A percentile compares a stretch with the other conserved stretches of the same genome.
These are phyloP conservation scores for Mollisiaceae sp. DNA, from an alignment of 2,329 filamentous ascomycete species.

Conservation along the genomic window DNA sequence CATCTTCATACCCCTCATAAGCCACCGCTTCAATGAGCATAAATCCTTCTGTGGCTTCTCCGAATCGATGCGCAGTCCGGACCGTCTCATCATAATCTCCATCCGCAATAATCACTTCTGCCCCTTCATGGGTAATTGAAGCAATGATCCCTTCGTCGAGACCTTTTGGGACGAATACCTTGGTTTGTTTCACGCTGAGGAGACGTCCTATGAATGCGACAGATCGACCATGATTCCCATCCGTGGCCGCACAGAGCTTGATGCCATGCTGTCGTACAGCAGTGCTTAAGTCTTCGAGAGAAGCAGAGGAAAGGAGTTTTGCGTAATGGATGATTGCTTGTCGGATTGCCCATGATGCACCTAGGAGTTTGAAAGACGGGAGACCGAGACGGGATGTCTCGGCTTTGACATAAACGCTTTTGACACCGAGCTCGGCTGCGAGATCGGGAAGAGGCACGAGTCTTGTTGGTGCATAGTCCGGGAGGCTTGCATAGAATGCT, in stretches of 20 bases:
- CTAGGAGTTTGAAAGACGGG: conserved; percentile 80
- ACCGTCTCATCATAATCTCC: conserved; percentile 71
- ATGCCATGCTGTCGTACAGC: conserved; percentile 49
- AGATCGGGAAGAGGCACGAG: conserved; percentile 54
- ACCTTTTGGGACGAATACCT: conserved; percentile 66
- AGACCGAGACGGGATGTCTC: conserved; percentile 71
- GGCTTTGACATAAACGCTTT: conserved; percentile 69
- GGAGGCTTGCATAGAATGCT: conserved; percentile 57
- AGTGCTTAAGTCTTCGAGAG: conserved; percentile 31
- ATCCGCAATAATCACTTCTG: conserved; percentile 58
- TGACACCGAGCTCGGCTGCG: conserved; percentile 62
- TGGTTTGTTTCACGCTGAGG: conserved; percentile 55
- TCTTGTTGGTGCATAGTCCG: conserved; percentile 24
- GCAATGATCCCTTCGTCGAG: conserved; percentile 59
- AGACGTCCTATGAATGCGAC: conserved; percentile 70
- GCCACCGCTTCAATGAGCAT: conserved; percentile 73
- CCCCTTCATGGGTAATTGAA: conserved; percentile 66
- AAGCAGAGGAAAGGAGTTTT: conserved; percentile 43
- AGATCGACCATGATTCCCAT: conserved; percentile 79
- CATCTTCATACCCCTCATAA: conserved; percentile 68
- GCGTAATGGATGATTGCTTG: conserved; percentile 57
- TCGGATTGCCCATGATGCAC: conserved; percentile 75
- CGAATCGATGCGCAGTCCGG: conserved; percentile 16
- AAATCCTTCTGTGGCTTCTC: conserved; percentile 4
- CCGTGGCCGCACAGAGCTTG: conserved; percentile 62